A percentile compares a stretch with the other conserved stretches of the same genome.
Conservation (phyloP, 768 basidiomycete genomes). For the Tylopilus rubrobrunneus region DNA sequence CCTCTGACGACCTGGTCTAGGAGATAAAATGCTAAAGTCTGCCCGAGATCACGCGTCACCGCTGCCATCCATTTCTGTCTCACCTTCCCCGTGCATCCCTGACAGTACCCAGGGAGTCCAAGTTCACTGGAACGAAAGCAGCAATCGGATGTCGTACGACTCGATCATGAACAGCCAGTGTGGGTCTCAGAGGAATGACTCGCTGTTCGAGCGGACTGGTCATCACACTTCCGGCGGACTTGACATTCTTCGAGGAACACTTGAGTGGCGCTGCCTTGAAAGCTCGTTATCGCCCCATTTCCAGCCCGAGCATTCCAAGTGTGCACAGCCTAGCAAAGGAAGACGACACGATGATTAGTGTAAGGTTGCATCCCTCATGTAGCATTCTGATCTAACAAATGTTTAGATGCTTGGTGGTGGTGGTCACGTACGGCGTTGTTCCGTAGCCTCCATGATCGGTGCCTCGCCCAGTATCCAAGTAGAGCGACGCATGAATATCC, state of each 20-base stretch:
- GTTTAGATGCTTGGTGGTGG: conserved; percentile 68
- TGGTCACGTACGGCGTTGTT: conserved; percentile 66
- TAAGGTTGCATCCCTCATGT: conserved; percentile 32
- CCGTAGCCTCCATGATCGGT: conserved; percentile 63
- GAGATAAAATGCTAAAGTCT: conserved; percentile 85
- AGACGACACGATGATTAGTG: conserved; percentile 80
- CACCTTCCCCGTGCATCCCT: conserved; percentile 47
- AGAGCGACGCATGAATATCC: conserved; percentile 56
- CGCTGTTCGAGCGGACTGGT: conserved; percentile 62
- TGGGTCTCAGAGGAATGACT: conserved; percentile 41
- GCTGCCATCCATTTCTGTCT: conserved; percentile 61
- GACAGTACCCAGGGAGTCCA: conserved; percentile 7
- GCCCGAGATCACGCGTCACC: conserved; percentile 49
- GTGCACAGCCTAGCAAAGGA: conserved; percentile 53
- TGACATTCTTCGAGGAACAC: conserved; percentile 54
- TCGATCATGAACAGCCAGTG: conserved; percentile 60
- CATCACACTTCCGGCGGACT: conserved; percentile 51
- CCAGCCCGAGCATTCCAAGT: conserved; percentile 51
- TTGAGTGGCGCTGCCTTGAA: conserved; percentile 33
- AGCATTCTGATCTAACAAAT: not conserved
- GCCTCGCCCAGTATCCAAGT: conserved; percentile 65
- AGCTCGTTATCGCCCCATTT: conserved; percentile 63
- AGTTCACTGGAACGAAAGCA: conserved; percentile 18
- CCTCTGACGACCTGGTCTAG: conserved; percentile 69
- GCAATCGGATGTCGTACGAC: conserved; percentile 48